phyloP scores from a whole-genome alignment of 2,329 filamentous ascomycete species.

The Exophiala sp. region DNA sequence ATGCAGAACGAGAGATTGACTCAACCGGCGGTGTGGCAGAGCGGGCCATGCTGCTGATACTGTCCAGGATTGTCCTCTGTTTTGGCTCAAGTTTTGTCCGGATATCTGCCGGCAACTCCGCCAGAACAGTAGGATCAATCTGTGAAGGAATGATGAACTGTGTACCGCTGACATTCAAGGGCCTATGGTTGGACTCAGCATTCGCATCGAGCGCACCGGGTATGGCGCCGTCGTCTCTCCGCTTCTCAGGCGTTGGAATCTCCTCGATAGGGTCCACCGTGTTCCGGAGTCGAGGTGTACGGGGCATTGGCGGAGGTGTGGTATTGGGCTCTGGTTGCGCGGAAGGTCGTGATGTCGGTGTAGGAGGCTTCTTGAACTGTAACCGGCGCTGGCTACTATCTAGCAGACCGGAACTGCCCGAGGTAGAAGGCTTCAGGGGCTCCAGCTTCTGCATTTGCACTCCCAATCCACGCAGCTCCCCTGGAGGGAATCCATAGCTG shows the following conservation, averaged over 20 bases:
- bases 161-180: conserved; percentile 74
- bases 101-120: conserved; percentile 78
- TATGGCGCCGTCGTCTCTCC: conserved; percentile 23
- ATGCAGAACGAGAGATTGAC: conserved; percentile 34
- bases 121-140: conserved; percentile 72
- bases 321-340: conserved; percentile 8
- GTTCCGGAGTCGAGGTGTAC: conserved; percentile 25
- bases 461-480: conserved; percentile 86
- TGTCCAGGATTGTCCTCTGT: conserved; percentile 32
- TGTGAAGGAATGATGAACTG: conserved; percentile 85
- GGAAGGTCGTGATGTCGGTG: conserved; percentile 28
- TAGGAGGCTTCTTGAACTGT: conserved; percentile 57
- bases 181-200: conserved; percentile 17
- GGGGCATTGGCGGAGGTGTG: neutral
- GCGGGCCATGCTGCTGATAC: conserved; percentile 6
- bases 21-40: conserved; percentile 6
- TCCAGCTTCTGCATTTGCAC: conserved; percentile 92
- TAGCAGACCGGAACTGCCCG: conserved; percentile 22
- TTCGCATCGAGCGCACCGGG: conserved; percentile 25
- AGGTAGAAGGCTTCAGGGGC: conserved; percentile 55
- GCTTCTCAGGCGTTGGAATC: conserved; percentile 40
- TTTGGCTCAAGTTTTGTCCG: conserved; percentile 65
- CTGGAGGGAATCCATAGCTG: conserved; percentile 76
- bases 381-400: conserved; percentile 76
- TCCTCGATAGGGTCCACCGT: conserved; percentile 49